Conservation (phyloP, 2,329 filamentous ascomycete genomes). For the Penicillium janthinellum region DNA sequence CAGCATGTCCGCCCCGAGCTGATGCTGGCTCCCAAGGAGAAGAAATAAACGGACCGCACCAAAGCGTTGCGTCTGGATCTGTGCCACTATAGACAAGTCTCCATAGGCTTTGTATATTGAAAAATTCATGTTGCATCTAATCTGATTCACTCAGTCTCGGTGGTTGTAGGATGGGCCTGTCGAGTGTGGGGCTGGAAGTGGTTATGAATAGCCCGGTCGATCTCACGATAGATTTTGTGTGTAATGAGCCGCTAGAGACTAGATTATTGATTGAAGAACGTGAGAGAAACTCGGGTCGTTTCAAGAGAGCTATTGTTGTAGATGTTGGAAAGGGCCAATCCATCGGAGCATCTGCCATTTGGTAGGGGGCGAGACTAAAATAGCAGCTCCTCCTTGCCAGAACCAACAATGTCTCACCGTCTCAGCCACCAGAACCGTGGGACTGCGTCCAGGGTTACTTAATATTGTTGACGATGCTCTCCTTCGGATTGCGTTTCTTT, state of each 20-base stretch:
- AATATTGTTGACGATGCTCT: constrained; percentile 10
- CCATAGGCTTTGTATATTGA: constrained; percentile 28
- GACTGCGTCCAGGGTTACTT: neutral
- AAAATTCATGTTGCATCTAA: constrained; percentile 8
- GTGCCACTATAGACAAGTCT: constrained; percentile 24
- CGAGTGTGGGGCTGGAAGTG: too few relatives aligned
- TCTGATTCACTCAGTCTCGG: neutral
- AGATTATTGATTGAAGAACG: too few relatives aligned
- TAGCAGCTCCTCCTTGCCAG: constrained; percentile 4
- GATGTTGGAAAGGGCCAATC: neutral
- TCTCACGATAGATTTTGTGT: too few relatives aligned
- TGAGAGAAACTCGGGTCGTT: neutral
- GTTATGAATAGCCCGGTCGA: too few relatives aligned
- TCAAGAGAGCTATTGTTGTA: neutral
- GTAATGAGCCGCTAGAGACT: too few relatives aligned
- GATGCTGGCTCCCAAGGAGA: constrained; percentile 83
- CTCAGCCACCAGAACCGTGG: constrained; percentile 20
- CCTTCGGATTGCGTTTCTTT: neutral
- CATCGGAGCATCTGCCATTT: neutral
- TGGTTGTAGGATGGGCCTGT: neutral
- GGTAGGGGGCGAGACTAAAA: constrained; percentile 2
- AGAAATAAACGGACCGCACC: constrained; percentile 49
- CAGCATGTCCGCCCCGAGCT: constrained; percentile 86
- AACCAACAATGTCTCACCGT: constrained; percentile 16
- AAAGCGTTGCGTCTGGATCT: constrained; percentile 10